Evolutionary conservation across 2,329 filamentous ascomycete genomes (phyloP).

Genomic region (Phaeosphaeriaceae sp.): DNA sequence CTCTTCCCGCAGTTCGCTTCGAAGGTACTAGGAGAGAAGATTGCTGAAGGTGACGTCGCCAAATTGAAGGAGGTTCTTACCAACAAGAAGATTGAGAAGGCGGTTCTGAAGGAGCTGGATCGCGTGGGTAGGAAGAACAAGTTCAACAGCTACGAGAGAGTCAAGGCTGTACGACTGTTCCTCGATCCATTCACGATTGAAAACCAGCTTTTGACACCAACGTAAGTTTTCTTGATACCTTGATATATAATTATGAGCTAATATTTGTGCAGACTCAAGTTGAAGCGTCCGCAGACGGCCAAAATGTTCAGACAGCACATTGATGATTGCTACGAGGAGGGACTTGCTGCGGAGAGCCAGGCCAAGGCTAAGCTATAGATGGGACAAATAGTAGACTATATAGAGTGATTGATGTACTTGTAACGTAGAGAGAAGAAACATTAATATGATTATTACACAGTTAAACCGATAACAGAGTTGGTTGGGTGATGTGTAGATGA

Average conservation of each 20-base stretch:
- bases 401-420: background rate
- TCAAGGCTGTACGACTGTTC: slow-evolving; percentile 75
- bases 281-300: slow-evolving; percentile 72
- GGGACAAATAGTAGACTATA: slow-evolving; percentile 51
- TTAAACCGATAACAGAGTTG: background rate
- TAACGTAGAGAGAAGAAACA: background rate
- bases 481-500: background rate
- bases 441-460: background rate
- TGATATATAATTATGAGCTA: slow-evolving; percentile 12
- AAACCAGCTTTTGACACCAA: slow-evolving; percentile 87
- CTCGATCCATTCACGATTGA: slow-evolving; percentile 92
- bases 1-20: slow-evolving; percentile 81
- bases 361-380: slow-evolving; percentile 57
- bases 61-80: slow-evolving; percentile 71
- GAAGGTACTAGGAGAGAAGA: slow-evolving; percentile 72
- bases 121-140: slow-evolving; percentile 80
- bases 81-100: slow-evolving; percentile 74
- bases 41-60: slow-evolving; percentile 68
- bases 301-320: slow-evolving; percentile 66
- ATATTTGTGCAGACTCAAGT: slow-evolving; percentile 63
- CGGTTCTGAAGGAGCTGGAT: slow-evolving; percentile 79
- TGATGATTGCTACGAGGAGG: slow-evolving; percentile 67
- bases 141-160: slow-evolving; percentile 89
- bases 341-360: slow-evolving; percentile 50
- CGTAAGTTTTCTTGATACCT: slow-evolving; percentile 65